Evolutionary conservation across 257 asterid species (phyloP), one percentile per base, ranked within the genome.

Genomic region (Hygrophila difformis): DNA sequence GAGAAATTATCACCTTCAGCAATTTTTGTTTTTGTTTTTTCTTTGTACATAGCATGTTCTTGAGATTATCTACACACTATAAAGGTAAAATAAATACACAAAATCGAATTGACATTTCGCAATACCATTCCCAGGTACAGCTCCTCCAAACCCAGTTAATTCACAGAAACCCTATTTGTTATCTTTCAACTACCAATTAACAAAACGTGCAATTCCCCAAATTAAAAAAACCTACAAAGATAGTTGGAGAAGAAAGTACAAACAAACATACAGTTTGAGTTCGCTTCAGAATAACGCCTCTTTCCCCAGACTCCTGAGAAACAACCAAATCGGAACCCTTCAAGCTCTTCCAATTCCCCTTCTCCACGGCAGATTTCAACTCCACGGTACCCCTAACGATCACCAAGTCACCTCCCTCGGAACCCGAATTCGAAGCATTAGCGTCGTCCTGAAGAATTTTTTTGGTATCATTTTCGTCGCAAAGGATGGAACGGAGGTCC

Each of bases 11-110:
- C 41, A 18, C n/a, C n/a, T n/a, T n/a, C n/a, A n/a, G n/a, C n/a
- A n/a, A n/a, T n/a, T n/a, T n/a, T n/a, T n/a, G n/a, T n/a, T n/a
- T n/a, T n/a, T n/a, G n/a, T n/a, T n/a, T n/a, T n/a, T n/a, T n/a
- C n/a, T n/a, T n/a, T n/a, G n/a, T n/a, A n/a, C n/a, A n/a, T n/a
- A n/a, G n/a, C n/a, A n/a, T n/a, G n/a, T n/a, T n/a, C n/a, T n/a
- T n/a, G n/a, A n/a, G 94, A 51, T 82, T 78, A 74, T 79, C 77
- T 63, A 89, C 75, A 61, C 79, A 82, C 98, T 89, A 31, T 67
- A 70, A 5, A 18, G 22, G 60, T 36, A 28, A 53, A 45, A 26
- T 1, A 26, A 11, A 35, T 47, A 13, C 22, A 31, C 8, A n/a
- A 37, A 42, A n/a, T 31, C 37, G 5, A 44, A 26, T 26, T 26